These are phyloP conservation scores for Alternaria consortialis DNA, from an alignment of 2,329 filamentous ascomycete genomes.

Conservation along the genomic window DNA sequence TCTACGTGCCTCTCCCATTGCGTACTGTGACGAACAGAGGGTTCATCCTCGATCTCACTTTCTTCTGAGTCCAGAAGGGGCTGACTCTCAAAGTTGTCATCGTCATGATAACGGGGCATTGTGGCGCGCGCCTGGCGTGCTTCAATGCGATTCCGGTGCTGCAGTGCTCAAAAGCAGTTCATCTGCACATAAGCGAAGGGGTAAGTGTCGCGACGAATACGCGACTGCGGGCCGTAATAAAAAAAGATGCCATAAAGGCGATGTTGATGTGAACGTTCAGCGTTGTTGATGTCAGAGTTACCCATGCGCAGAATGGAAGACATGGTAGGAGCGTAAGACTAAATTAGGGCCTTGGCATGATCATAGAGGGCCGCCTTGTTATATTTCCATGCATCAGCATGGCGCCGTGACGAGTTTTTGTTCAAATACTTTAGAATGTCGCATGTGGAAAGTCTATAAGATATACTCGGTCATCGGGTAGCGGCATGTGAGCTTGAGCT, in stretches of 20 bases:
- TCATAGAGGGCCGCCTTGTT: constrained; percentile 5
- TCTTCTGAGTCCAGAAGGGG: constrained; percentile 35
- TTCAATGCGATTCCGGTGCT: constrained; percentile 2
- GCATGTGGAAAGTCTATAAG: not conserved
- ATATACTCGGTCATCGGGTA: not conserved
- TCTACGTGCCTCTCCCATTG: constrained; percentile 48
- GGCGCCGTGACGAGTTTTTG: not conserved
- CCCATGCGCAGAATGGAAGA: constrained; percentile 4
- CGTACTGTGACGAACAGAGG: constrained; percentile 31
- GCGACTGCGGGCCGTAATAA: constrained; percentile 8
- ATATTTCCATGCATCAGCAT: not conserved
- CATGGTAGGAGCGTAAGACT: constrained; percentile 2
- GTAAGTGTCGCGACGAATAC: not conserved
- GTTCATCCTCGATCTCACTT: constrained; percentile 22
- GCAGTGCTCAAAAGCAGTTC: constrained; percentile 13
- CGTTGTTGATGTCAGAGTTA: constrained; percentile 11
- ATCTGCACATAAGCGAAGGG: not conserved
- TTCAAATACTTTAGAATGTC: not conserved
- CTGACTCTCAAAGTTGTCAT: constrained; percentile 28
- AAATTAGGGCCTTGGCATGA: constrained; percentile 5
- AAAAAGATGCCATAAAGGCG: constrained; percentile 20
- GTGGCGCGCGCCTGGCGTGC: constrained; percentile 13
- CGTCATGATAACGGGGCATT: constrained; percentile 18
- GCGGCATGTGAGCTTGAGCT: not conserved
- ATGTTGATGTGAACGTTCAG: constrained; percentile 12